phyloP scores from a whole-genome alignment of 352 stramenopile species.

The Phytophthora palmivora region DNA sequence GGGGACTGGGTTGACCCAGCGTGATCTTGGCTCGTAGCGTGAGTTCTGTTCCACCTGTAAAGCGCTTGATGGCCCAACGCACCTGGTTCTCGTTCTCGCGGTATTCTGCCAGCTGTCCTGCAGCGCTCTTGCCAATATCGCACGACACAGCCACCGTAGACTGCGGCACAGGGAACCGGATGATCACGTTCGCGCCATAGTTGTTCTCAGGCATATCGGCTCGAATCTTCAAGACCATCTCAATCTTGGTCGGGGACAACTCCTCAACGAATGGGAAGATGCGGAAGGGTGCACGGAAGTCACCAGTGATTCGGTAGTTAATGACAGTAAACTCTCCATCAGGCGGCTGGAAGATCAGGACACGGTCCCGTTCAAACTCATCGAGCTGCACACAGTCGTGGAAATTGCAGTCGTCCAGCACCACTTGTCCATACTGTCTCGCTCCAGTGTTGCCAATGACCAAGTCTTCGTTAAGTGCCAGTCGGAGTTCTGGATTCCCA shows the following conservation, averaged over 20 bases:
- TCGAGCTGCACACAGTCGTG: conserved; percentile 98
- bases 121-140: conserved; percentile 79
- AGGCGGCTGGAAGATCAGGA: conserved; percentile 89
- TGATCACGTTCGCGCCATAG: conserved; percentile 96
- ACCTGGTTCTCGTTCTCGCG: conserved; percentile 95
- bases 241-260: conserved; percentile 93
- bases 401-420: conserved; percentile 99
- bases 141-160: conserved; percentile 83
- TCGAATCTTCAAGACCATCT: conserved; percentile 93
- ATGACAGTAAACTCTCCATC: conserved; percentile 91
- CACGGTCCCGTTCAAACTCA: conserved; percentile 92
- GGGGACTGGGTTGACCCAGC: conserved; percentile 74
- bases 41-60: conserved; percentile 95
- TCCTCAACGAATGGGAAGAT: conserved; percentile 98
- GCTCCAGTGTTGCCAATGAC: conserved; percentile 91
- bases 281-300: conserved; percentile 97
- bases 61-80: conserved; percentile 97
- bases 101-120: conserved; percentile 95
- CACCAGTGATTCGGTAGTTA: conserved; percentile 98
- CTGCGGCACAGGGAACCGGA: conserved; percentile 94
- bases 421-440: conserved; percentile 90
- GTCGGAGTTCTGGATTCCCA: conserved; percentile 96
- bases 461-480: conserved; percentile 98
- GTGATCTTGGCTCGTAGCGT: conserved; percentile 95
- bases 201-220: conserved; percentile 94